These are phyloP conservation scores for Mucor velutinosus DNA, from an alignment of 371 early-diverging fungal genomes.

Conservation along the genomic window DNA sequence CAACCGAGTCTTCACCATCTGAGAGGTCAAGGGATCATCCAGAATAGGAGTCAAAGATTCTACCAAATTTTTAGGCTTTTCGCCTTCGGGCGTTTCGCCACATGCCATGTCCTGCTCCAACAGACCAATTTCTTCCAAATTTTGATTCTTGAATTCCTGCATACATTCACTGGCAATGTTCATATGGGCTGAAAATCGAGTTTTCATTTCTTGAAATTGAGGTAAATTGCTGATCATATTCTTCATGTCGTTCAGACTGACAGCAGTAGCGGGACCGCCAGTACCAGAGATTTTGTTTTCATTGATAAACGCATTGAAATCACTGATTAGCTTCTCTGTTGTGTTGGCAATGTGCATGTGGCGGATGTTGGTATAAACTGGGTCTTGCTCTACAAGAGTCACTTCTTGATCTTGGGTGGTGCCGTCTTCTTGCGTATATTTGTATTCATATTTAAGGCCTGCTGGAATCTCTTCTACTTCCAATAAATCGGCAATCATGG, in stretches of 20 bases:
- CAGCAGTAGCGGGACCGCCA: slow-evolving; percentile 61
- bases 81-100: slow-evolving; percentile 86
- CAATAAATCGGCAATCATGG: slow-evolving; percentile 90
- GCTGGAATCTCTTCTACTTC: slow-evolving; percentile 61
- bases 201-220: slow-evolving; percentile 91
- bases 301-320: slow-evolving; percentile 78
- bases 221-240: slow-evolving; percentile 88
- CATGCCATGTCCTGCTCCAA: slow-evolving; percentile 91
- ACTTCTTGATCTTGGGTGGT: slow-evolving; percentile 60
- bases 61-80: slow-evolving; percentile 70
- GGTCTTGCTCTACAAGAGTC: slow-evolving; percentile 72
- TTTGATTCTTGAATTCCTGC: slow-evolving; percentile 71
- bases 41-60: slow-evolving; percentile 84
- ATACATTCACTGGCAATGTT: slow-evolving; percentile 91
- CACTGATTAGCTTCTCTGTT: slow-evolving; percentile 75
- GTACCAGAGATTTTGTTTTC: slow-evolving; percentile 55
- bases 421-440: slow-evolving; percentile 59
- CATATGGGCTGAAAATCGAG: slow-evolving; percentile 90
- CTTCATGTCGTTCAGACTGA: slow-evolving; percentile 83
- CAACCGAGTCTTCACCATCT: slow-evolving; percentile 82
- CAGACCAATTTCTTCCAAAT: slow-evolving; percentile 70
- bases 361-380: slow-evolving; percentile 79
- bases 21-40: slow-evolving; percentile 70
- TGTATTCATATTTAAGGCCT: slow-evolving; percentile 68
- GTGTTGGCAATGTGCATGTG: slow-evolving; percentile 95